Evolutionary conservation across 305 asterid genomes (phyloP), one percentile per base, ranked within the genome.

Genomic region (Solanum chacoense): DNA sequence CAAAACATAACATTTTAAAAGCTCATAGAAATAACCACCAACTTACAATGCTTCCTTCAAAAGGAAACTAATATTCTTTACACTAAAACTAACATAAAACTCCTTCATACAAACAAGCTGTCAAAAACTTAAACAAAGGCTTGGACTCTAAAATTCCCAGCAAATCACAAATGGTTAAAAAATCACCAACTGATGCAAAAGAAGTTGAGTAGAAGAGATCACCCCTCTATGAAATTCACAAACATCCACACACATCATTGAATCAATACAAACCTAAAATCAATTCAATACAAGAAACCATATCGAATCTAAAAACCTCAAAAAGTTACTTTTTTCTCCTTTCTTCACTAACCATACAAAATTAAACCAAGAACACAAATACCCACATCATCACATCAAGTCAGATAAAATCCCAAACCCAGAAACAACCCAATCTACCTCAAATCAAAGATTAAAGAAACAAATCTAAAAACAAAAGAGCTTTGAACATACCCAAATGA

Each of bases 401-500:
- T 59, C 55, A 78, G 16, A 42, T 8, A 79, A 85, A 42, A 84
- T 11, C 16, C 37, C 87, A 11, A 85, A 42, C 45, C 1, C 26
- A 63, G 3, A 38, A 14, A 29, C 37, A 72, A 71, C 26, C 80
- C 22, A 84, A 80, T 69, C 85, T 42, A 83, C 74, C 28, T 84
- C 32, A n/a, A 83, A 8, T 59, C 69, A 59, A 59, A 59, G 69
- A 20, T 22, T 13, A 83, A 80, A 79, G 14, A 40, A 29, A 84
- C 71, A 42, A 75, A 29, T 14, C 67, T 22, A 22, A 63, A 37
- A 87, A 89, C 11, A 11, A 55, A 87, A 7, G 12, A 84, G 63
- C 1, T 65, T 34, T 1, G 77, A 72, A 85, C 42, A 87, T 89
- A 91, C 92, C 94, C 88, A 90, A 89, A 80, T 63, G 63, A 87